Evolutionary conservation across 495 filamentous ascomycete species (phyloP), one percentile per base, ranked within the genome.

Genomic region (Hyaloscypha hepaticicola): DNA sequence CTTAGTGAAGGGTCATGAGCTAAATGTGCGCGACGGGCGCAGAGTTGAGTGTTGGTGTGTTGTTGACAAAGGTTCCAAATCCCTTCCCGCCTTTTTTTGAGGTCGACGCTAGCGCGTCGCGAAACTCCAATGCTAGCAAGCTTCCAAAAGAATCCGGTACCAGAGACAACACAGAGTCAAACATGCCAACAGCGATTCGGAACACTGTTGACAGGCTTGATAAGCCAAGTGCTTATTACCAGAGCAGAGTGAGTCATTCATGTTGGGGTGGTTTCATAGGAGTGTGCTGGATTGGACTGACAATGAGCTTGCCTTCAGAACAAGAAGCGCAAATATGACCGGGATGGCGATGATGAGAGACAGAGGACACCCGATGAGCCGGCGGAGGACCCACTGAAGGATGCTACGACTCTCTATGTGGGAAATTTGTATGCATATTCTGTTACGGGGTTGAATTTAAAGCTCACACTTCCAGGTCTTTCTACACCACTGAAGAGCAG

Each of bases 401-500:
- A 95, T 74, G 93, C 95, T 48, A 90, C 95, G 12, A 99, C 95
- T 5, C 90, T 99, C 72, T 99, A 99, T 67, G 93, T 99, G 45
- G 95, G 95, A 56, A 99, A 99, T 74, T 81, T 99, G 92, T 96
- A 82, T 68, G 91, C 79, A 48, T 58, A 19, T 56, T 55, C 52
- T 58, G 34, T 28, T 45, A 19, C 19, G 50, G 41, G 5, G 11
- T 24, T 19, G 51, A n/a, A 26, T 53, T 51, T n/a, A n/a, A 22
- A 55, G 69, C 79, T 85, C 55, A 84, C 67, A 22, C 45, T 21
- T 26, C 21, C 66, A 97, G 93, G 64, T 99, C 95, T n/a, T 99
- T 99, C 78, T 99, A 97, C 81, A 99, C 95, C 12, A 99, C 95
- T 51, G 95, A 99, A 75, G 95, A 99, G 79, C 95, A 99, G 73